Base-by-base conservation (phyloP, 1,139 yeast species). In the Scheffersomyces cryptocercus region DNA sequence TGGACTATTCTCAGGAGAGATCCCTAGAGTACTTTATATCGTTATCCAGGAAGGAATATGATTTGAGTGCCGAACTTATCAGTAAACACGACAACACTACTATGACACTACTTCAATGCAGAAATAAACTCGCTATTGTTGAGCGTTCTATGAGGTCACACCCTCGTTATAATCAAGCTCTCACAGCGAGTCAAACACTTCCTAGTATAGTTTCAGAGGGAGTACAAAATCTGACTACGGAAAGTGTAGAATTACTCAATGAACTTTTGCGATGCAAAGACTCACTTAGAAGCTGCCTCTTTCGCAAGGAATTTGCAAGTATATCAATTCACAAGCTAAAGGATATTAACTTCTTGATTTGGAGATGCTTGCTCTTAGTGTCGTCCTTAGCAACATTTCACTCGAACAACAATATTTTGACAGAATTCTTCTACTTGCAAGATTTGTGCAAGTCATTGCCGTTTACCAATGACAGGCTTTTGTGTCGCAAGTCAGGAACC, bases 371-470 rank as follows among this genome's bases (percentile, higher is more conserved):
- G 43, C 62, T 49, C 49, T 64, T 46, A 45, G 64, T 56, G 9
- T 61, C 73, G 3, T 53, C 61, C 2, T 49, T 61, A 44, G 55
- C 64, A 16, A 56, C 55, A 2, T 54, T 59, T 39, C 58, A 56
- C 34, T 43, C 48, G 28, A 55, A 46, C 36, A 52, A 54, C 35
- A 52, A 54, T 11, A 51, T 65, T 14, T 50, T 68, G 28, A 48
- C 46, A 28, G 64, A 64, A 6, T 51, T 71, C 20, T 65, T 60
- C 39, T 60, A 58, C 41, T 50, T 68, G 26, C 71, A 67, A 42
- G 80, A 77, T 35, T 50, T 62, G 30, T 56, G 68, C 24, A 63
- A 68, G 45, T 49, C 56, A 20, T 51, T 60, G 5, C 70, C 76
- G 2, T 61, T 72, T 40, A 40, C 46, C 5, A 67, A 67, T 44